A percentile compares a stretch with the other conserved stretches of the same genome.
These are phyloP conservation scores for Fusarium sp. DNA, from an alignment of 2,329 filamentous ascomycete species.

Conservation along the genomic window DNA sequence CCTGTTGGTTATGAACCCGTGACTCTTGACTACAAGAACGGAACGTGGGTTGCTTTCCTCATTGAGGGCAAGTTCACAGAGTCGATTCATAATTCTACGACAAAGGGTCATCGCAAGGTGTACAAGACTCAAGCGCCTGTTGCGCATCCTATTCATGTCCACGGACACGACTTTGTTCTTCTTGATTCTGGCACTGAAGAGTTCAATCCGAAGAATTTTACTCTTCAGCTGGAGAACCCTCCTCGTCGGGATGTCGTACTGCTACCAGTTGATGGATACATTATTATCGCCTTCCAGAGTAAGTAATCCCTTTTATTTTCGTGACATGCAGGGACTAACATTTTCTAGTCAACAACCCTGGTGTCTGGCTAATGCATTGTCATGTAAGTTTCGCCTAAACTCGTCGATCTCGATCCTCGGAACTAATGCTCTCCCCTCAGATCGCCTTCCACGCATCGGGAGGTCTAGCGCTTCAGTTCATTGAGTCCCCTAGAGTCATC, in stretches of 20 bases:
- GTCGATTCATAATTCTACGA: background rate
- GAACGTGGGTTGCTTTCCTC: background rate
- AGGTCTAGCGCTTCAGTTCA: background rate
- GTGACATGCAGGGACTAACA: background rate
- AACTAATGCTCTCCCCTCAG: background rate
- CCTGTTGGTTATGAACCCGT: constrained; percentile 1
- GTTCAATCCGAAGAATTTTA: background rate
- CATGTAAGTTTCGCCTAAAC: background rate
- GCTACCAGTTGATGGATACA: background rate
- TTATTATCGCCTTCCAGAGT: constrained; percentile 2
- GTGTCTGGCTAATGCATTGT: constrained; percentile 1
- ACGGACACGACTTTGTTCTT: background rate
- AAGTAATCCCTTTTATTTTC: background rate
- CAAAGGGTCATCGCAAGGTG: background rate
- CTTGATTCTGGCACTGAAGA: background rate
- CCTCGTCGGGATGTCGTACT: background rate
- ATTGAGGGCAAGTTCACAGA: constrained; percentile 1
- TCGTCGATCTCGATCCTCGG: background rate
- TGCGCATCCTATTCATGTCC: background rate
- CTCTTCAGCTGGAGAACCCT: background rate
- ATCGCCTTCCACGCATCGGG: background rate
- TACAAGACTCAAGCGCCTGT: constrained; percentile 4
- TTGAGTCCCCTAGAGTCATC: background rate
- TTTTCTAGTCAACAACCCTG: background rate
- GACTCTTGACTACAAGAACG: background rate